A percentile compares a stretch with the other conserved stretches of the same genome.
phyloP scores from a whole-genome alignment of 1,284 basidiomycete species.

The Apiotrichum gamsii region DNA sequence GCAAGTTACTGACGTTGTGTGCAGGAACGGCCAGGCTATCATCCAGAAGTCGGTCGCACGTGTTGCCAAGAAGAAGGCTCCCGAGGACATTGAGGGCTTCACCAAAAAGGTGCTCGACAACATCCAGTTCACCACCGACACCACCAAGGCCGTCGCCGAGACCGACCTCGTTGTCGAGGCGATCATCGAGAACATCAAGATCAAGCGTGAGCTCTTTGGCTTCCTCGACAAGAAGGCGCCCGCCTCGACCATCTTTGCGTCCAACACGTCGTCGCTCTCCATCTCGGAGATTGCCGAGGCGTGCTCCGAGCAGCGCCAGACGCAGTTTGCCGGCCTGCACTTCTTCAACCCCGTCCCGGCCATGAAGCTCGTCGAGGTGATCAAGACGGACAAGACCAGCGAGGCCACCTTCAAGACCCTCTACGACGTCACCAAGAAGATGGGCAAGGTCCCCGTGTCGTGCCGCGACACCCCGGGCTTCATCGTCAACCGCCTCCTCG shows the following conservation, averaged over 20 bases:
- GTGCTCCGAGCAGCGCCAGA: constrained; percentile 41
- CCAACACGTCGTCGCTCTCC: constrained; percentile 54
- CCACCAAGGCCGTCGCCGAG: constrained; percentile 49
- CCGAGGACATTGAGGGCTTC: constrained; percentile 48
- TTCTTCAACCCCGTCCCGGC: constrained; percentile 53
- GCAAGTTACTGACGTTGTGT: not conserved
- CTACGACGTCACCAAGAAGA: constrained; percentile 49
- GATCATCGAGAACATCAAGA: constrained; percentile 55
- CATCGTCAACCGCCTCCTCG: constrained; percentile 54
- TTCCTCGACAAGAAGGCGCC: constrained; percentile 51
- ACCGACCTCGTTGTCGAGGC: constrained; percentile 56
- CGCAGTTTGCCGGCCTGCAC: constrained; percentile 53
- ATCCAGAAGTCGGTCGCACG: constrained; percentile 53
- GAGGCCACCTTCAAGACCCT: constrained; percentile 50
- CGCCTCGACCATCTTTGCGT: constrained; percentile 50
- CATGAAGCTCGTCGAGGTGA: constrained; percentile 57
- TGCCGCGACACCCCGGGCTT: constrained; percentile 56
- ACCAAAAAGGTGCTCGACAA: constrained; percentile 48
- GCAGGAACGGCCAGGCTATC: constrained; percentile 52
- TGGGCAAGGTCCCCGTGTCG: constrained; percentile 54
- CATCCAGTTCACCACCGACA: constrained; percentile 52
- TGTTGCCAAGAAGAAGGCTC: constrained; percentile 51
- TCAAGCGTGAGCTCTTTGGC: constrained; percentile 54
- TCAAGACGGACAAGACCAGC: constrained; percentile 51
- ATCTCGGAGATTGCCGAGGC: constrained; percentile 52